phyloP scores from a whole-genome alignment of 768 basidiomycete genomes.

The Ephemerocybe angulata region DNA sequence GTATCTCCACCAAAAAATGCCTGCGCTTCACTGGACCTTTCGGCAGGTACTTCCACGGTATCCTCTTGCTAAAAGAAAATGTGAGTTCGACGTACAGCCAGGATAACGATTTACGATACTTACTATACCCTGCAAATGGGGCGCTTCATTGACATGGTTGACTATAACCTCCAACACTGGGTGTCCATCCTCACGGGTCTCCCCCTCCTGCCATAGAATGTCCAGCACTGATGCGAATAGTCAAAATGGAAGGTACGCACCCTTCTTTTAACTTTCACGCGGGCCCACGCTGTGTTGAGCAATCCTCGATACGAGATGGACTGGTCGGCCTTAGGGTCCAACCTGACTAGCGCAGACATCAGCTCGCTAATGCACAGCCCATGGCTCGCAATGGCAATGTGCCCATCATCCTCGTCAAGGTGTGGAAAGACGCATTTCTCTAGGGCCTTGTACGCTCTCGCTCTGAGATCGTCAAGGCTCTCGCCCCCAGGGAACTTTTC shows the following conservation, averaged over 20 bases:
- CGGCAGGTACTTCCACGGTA: constrained; percentile 14
- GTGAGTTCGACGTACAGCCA: background rate
- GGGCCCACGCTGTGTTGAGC: constrained; percentile 73
- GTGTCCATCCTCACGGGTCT: constrained; percentile 21
- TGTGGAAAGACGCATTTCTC: constrained; percentile 56
- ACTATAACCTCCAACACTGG: constrained; percentile 29
- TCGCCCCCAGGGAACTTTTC: constrained; percentile 68
- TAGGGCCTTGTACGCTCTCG: constrained; percentile 50
- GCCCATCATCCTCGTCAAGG: constrained; percentile 34
- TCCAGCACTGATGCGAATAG: background rate
- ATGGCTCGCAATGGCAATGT: constrained; percentile 71
- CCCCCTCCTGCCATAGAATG: constrained; percentile 1
- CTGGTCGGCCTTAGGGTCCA: constrained; percentile 44
- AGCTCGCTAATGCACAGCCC: constrained; percentile 68
- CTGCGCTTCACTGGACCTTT: constrained; percentile 25
- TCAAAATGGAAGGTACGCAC: constrained; percentile 20
- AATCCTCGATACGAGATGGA: constrained; percentile 44
- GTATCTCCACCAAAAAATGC: constrained; percentile 34
- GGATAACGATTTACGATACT: constrained; percentile 1
- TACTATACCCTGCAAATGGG: constrained; percentile 32
- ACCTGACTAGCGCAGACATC: constrained; percentile 48
- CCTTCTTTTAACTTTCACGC: constrained; percentile 45
- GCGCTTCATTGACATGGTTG: constrained; percentile 33
- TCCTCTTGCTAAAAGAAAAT: constrained; percentile 13
- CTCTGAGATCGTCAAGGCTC: constrained; percentile 57